These are phyloP conservation scores for Mycena leptocephala DNA, from an alignment of 768 basidiomycete species.

Conservation along the genomic window DNA sequence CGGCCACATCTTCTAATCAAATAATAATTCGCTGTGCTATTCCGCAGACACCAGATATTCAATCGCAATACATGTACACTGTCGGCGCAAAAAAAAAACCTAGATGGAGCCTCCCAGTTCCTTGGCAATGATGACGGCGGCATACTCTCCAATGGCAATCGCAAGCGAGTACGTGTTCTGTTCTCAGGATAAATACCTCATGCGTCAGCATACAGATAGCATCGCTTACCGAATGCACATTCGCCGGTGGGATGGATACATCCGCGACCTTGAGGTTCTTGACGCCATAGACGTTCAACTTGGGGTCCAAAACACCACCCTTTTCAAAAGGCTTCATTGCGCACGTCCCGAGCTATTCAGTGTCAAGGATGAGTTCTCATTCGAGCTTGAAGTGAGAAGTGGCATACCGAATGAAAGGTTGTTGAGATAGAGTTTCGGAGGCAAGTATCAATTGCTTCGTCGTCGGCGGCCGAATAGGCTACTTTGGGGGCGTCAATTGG, in stretches of 20 bases:
- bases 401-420: slow-evolving; percentile 43
- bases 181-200: not conserved
- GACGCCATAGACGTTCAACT: slow-evolving; percentile 63
- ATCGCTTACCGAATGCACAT: slow-evolving; percentile 50
- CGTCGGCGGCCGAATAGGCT: slow-evolving; percentile 44
- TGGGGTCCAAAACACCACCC: slow-evolving; percentile 62
- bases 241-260: slow-evolving; percentile 57
- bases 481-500: slow-evolving; percentile 37
- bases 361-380: not conserved
- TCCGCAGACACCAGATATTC: too few species aligned
- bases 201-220: not conserved
- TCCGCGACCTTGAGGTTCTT: slow-evolving; percentile 62
- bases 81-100: too few species aligned
- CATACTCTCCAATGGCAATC: slow-evolving; percentile 63
- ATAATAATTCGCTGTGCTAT: too few species aligned
- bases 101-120: slow-evolving; percentile 57
- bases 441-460: slow-evolving; percentile 40
- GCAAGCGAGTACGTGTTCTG: slow-evolving; percentile 63
- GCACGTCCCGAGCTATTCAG: slow-evolving; percentile 61
- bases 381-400: not conserved
- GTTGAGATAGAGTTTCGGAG: slow-evolving; percentile 33
- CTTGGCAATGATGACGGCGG: slow-evolving; percentile 58
- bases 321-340: slow-evolving; percentile 63
- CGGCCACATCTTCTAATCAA: too few species aligned
- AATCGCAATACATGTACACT: too few species aligned